Evolutionary conservation across 225 moss, liverwort and hornwort genomes (phyloP).

Genomic region (Marchantia polymorpha): DNA sequence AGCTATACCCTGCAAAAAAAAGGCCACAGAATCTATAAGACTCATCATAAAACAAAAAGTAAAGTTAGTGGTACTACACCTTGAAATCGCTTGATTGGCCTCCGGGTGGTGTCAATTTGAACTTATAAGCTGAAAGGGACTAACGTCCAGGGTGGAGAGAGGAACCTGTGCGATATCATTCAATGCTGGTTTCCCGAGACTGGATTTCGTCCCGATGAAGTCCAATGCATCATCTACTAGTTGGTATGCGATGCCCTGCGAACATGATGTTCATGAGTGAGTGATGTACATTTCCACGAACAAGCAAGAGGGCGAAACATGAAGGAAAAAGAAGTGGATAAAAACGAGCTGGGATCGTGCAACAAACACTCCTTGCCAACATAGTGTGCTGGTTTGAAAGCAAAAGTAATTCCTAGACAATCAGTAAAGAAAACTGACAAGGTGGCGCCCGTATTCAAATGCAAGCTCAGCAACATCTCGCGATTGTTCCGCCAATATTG

Average conservation of each 20-base stretch:
- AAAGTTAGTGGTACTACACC: neutral
- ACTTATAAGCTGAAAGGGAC: neutral
- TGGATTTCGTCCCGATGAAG: constrained; percentile 70
- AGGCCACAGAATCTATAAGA: neutral
- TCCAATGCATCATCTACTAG: constrained; percentile 89
- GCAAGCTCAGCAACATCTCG: constrained; percentile 70
- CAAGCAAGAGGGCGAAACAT: neutral
- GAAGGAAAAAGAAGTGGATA: too few species aligned
- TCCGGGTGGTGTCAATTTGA: too few species aligned
- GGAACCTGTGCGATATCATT: constrained; percentile 75
- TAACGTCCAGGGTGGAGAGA: neutral
- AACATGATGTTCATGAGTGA: neutral
- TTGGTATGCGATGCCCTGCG: constrained; percentile 86
- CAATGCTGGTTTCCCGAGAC: constrained; percentile 83
- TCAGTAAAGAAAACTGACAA: constrained; percentile 40
- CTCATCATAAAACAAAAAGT: neutral
- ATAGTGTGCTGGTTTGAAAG: neutral
- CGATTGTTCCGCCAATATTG: constrained; percentile 80
- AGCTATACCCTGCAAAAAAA: constrained; percentile 57
- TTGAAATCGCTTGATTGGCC: neutral
- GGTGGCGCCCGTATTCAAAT: constrained; percentile 71
- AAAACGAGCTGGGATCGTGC: neutral
- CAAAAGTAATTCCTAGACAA: neutral
- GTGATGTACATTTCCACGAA: neutral
- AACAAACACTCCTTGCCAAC: neutral